These are phyloP conservation scores for Penicillium sp. DNA, from an alignment of 2,329 filamentous ascomycete genomes.

Conservation along the genomic window DNA sequence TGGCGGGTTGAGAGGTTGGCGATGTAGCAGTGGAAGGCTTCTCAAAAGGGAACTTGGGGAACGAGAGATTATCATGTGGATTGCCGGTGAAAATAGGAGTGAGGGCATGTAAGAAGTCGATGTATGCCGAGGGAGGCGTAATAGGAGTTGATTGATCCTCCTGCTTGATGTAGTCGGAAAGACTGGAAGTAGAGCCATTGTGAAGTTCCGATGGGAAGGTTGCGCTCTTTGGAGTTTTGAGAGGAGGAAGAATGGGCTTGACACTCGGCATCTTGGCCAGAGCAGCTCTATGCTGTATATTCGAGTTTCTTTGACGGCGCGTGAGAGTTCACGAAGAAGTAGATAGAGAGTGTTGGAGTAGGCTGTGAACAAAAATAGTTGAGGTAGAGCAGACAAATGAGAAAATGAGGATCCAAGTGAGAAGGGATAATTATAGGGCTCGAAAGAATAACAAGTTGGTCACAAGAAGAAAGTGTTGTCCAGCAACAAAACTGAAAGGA, in stretches of 20 bases:
- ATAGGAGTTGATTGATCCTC: constrained; percentile 77
- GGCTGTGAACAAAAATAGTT: too few species aligned
- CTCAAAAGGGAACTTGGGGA: constrained; percentile 30
- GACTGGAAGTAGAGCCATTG: constrained; percentile 55
- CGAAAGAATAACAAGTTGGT: too few species aligned
- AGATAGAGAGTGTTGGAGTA: too few species aligned
- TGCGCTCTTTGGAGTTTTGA: constrained; percentile 46
- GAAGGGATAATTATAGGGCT: too few species aligned
- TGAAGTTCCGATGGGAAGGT: constrained; percentile 57
- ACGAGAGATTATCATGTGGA: constrained; percentile 54
- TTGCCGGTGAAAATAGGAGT: constrained; percentile 69
- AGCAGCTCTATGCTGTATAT: neutral
- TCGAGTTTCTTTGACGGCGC: too few species aligned
- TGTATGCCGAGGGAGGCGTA: constrained; percentile 84
- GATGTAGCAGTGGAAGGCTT: neutral
- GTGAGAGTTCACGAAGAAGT: too few species aligned
- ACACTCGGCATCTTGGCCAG: constrained; percentile 27
- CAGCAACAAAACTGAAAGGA: too few species aligned
- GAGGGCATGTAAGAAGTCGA: constrained; percentile 86
- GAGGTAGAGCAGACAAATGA: too few species aligned
- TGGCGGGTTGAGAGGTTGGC: constrained; percentile 26
- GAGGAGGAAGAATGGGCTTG: constrained; percentile 42
- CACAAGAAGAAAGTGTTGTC: too few species aligned
- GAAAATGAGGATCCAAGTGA: too few species aligned
- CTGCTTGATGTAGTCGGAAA: constrained; percentile 66